Conservation (phyloP, 495 filamentous ascomycete species). For the Lophium mytilinum region DNA sequence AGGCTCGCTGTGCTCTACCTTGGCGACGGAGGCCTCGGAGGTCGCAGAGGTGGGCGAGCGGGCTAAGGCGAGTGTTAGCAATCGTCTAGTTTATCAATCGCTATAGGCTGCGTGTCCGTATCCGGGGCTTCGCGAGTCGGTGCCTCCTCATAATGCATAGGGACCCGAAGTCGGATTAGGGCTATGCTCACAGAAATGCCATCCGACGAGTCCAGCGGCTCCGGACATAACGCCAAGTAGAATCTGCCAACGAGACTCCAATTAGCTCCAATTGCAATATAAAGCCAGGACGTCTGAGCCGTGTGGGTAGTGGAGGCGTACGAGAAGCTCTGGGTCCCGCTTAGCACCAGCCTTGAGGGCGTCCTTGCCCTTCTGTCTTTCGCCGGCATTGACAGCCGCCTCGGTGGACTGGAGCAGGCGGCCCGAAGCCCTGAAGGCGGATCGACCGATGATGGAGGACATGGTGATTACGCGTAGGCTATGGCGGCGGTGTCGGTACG, state of each 20-base stretch:
- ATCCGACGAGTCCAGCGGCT: constrained; percentile 80
- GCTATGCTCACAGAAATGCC: constrained; percentile 57
- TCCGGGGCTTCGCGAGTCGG: too few species aligned
- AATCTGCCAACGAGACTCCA: constrained; percentile 50
- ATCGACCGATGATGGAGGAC: constrained; percentile 31
- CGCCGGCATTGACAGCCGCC: constrained; percentile 6
- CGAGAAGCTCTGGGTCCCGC: constrained; percentile 75
- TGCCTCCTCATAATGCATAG: too few species aligned
- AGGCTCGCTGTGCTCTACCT: constrained; percentile 71
- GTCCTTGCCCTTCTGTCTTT: constrained; percentile 35
- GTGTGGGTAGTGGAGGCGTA: constrained; percentile 36
- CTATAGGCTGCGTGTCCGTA: not conserved
- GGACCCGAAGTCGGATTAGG: not conserved
- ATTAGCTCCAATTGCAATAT: not conserved
- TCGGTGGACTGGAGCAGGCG: constrained; percentile 19
- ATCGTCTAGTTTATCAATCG: not conserved
- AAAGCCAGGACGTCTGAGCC: not conserved
- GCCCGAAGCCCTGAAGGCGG: constrained; percentile 28
- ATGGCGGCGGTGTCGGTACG: not conserved
- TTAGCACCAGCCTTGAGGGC: constrained; percentile 58
- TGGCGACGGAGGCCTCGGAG: constrained; percentile 69
- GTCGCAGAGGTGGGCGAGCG: constrained; percentile 76
- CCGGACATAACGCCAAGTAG: constrained; percentile 86
- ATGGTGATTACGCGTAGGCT: constrained; percentile 27
- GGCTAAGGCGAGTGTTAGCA: constrained; percentile 40